phyloP scores from a whole-genome alignment of 2,329 filamentous ascomycete species.

The Gliomastix tumulicola region DNA sequence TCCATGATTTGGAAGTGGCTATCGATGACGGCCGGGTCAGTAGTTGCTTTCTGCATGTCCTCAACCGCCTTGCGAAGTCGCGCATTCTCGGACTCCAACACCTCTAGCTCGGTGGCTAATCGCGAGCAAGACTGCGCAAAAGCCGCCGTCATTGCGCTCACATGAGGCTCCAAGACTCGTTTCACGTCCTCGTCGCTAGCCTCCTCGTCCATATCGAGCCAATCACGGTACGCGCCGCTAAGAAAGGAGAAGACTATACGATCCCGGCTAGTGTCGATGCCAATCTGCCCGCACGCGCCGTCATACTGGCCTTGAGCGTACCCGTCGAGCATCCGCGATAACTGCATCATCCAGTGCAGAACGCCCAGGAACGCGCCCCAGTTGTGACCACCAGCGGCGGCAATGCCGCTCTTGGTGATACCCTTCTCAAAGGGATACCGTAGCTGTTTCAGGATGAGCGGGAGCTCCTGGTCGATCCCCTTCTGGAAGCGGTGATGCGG shows the following conservation, averaged over 20 bases:
- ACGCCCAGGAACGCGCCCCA: slow-evolving; percentile 93
- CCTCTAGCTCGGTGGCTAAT: slow-evolving; percentile 75
- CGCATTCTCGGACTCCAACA: slow-evolving; percentile 80
- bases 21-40: slow-evolving; percentile 76
- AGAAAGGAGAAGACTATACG: slow-evolving; percentile 93
- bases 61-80: slow-evolving; percentile 79
- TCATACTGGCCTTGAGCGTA: slow-evolving; percentile 77
- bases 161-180: slow-evolving; percentile 70
- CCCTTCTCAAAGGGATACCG: slow-evolving; percentile 92
- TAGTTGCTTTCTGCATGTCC: slow-evolving; percentile 79
- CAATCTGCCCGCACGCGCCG: slow-evolving; percentile 80
- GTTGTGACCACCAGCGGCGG: slow-evolving; percentile 91
- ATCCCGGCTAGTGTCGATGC: slow-evolving; percentile 81
- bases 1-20: slow-evolving; percentile 89
- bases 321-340: slow-evolving; percentile 87
- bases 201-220: slow-evolving; percentile 88
- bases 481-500: slow-evolving; percentile 90
- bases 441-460: slow-evolving; percentile 83
- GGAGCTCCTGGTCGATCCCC: slow-evolving; percentile 91
- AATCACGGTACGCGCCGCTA: slow-evolving; percentile 83
- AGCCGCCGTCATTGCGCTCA: slow-evolving; percentile 78
- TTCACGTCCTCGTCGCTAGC: slow-evolving; percentile 80
- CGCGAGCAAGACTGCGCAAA: slow-evolving; percentile 81
- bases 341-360: slow-evolving; percentile 98
- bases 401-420: slow-evolving; percentile 93